Conservation (phyloP, 257 asterid species). For the Solanum virginianum region DNA sequence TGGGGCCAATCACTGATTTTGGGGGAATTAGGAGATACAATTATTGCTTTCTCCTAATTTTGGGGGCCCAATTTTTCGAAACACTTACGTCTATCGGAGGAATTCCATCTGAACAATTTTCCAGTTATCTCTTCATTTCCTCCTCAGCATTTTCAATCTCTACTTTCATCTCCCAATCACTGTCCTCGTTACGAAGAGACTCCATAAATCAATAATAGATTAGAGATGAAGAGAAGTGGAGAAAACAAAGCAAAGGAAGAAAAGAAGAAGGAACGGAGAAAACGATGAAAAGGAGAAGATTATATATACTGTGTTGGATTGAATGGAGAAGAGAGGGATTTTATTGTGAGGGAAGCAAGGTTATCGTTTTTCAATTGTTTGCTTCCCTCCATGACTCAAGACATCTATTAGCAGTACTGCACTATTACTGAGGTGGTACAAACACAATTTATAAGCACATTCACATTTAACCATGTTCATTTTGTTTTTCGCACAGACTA, state of each 20-base stretch:
- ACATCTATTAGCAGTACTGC: background rate
- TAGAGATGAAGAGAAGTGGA: background rate
- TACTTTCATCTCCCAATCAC: background rate
- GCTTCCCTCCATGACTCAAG: background rate
- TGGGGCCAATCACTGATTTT: too few relatives aligned
- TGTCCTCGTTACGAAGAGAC: too few relatives aligned
- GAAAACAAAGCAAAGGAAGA: background rate
- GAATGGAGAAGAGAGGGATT: background rate
- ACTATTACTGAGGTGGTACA: too few relatives aligned
- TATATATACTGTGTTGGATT: background rate
- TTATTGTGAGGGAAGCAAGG: background rate
- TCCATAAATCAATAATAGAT: too few relatives aligned
- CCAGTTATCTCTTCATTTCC: too few relatives aligned
- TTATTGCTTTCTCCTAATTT: too few relatives aligned
- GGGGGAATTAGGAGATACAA: too few relatives aligned
- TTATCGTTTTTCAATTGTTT: background rate
- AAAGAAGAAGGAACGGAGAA: background rate
- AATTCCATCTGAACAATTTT: background rate
- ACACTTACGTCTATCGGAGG: background rate
- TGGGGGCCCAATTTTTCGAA: background rate
- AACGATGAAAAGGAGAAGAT: background rate
- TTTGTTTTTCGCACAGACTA: too few relatives aligned
- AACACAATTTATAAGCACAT: too few relatives aligned
- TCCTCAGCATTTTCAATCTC: too few relatives aligned
- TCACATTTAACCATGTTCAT: background rate